A percentile compares a stretch with the other conserved stretches of the same genome.
Evolutionary conservation across 306 rosid species (phyloP).

Genomic region (Arachis hypogaea): DNA sequence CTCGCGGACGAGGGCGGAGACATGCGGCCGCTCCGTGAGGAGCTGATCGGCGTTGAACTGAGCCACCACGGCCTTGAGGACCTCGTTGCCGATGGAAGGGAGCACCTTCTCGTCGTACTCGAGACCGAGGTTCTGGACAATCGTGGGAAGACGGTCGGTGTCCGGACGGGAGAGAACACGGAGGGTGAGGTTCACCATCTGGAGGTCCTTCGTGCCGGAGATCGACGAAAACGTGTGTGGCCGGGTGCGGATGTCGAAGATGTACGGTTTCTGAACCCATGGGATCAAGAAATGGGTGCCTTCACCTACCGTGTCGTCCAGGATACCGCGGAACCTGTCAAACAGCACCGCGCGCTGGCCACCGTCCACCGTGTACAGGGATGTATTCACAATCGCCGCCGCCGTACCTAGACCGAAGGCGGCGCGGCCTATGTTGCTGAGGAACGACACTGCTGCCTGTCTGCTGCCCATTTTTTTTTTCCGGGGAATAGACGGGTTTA

Average conservation of each 20-base stretch:
- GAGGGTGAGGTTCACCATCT: constrained; percentile 86
- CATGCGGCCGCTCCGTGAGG: constrained; percentile 81
- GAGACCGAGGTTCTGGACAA: constrained; percentile 84
- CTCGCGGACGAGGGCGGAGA: constrained; percentile 85
- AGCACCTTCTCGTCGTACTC: constrained; percentile 97
- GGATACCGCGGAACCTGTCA: constrained; percentile 88
- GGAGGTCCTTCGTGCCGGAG: constrained; percentile 93
- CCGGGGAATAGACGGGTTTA: no score
- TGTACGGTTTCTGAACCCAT: constrained; percentile 94
- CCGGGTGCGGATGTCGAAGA: constrained; percentile 86
- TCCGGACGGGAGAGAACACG: constrained; percentile 90
- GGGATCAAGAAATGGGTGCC: constrained; percentile 92
- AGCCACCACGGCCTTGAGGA: constrained; percentile 82
- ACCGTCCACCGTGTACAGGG: constrained; percentile 94
- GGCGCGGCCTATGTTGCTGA: constrained; percentile 62
- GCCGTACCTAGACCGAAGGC: constrained; percentile 81
- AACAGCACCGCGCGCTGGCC: constrained; percentile 94
- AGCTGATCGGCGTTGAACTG: constrained; percentile 97
- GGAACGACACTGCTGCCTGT: constrained; percentile 75
- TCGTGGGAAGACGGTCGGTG: constrained; percentile 61
- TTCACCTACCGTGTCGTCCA: constrained; percentile 58
- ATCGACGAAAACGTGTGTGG: constrained; percentile 88
- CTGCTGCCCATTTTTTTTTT: constrained; percentile 58
- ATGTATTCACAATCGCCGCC: constrained; percentile 53
- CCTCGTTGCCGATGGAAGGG: constrained; percentile 92